phyloP scores from a whole-genome alignment of 1,139 yeast genomes.

The Kodamaea plutei region DNA sequence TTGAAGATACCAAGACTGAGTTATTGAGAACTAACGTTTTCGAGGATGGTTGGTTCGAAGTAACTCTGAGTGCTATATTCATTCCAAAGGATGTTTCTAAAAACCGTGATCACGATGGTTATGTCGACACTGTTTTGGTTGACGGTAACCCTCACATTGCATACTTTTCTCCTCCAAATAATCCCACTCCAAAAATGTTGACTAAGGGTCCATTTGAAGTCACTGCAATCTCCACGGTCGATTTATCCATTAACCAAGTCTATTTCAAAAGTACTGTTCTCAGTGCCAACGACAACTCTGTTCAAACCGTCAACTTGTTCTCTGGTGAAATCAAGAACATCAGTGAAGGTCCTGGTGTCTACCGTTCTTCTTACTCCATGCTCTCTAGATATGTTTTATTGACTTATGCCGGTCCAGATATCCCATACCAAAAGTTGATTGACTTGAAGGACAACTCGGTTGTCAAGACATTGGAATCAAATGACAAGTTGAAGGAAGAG shows the following conservation, averaged over 20 bases:
- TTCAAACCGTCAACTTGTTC: conserved; percentile 42
- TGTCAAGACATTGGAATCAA: conserved; percentile 46
- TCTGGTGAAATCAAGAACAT: conserved; percentile 43
- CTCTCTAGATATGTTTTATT: conserved; percentile 62
- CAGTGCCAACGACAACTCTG: conserved; percentile 51
- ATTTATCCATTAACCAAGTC: conserved; percentile 36
- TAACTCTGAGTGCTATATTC: conserved; percentile 64
- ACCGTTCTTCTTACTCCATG: conserved; percentile 60
- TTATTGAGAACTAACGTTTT: conserved; percentile 36
- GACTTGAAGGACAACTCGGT: conserved; percentile 41
- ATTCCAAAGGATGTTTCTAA: conserved; percentile 56
- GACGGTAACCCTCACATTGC: conserved; percentile 56
- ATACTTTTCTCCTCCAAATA: conserved; percentile 50
- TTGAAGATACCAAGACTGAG: conserved; percentile 26
- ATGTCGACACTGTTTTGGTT: conserved; percentile 49
- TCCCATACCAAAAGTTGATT: conserved; percentile 62
- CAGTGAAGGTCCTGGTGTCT: conserved; percentile 68
- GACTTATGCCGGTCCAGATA: conserved; percentile 59
- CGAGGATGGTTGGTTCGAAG: conserved; percentile 68
- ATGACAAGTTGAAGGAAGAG: conserved; percentile 35
- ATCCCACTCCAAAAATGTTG: conserved; percentile 36
- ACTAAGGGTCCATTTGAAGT: conserved; percentile 57
- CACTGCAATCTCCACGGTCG: conserved; percentile 43
- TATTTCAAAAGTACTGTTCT: conserved; percentile 48
- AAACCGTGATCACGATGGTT: conserved; percentile 47